Conservation (phyloP, 176 grass and related monocot genomes). For the Carex scoparia region DNA sequence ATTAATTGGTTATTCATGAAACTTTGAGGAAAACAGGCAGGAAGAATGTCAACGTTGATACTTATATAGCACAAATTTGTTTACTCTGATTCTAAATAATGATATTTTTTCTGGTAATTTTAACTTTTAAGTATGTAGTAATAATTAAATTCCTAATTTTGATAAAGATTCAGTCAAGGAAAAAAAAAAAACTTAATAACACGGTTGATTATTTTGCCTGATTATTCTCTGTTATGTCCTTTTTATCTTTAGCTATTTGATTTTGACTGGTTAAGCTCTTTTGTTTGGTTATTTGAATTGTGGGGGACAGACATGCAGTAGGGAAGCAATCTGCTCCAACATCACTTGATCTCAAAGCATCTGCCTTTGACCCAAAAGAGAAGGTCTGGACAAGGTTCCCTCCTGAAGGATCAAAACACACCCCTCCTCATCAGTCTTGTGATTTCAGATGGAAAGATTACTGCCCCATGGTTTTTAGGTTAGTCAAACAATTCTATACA, state of each 20-base stretch:
- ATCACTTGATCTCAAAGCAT: constrained; percentile 77
- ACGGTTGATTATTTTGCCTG: not conserved
- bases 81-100: not conserved
- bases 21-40: not conserved
- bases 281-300: not conserved
- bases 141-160: not conserved
- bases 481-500: constrained; percentile 26
- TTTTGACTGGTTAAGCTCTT: not conserved
- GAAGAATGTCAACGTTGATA: not conserved
- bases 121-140: not conserved
- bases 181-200: not conserved
- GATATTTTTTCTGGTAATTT: not conserved
- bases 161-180: not conserved
- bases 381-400: constrained; percentile 97
- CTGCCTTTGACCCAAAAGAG: constrained; percentile 87
- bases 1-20: not conserved
- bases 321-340: constrained; percentile 71
- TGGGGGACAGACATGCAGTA: constrained; percentile 61
- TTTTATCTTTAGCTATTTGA: not conserved
- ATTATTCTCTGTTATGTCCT: not conserved
- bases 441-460: constrained; percentile 99
- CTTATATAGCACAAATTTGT: not conserved
- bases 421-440: constrained; percentile 86
- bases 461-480: constrained; percentile 95
- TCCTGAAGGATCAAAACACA: constrained; percentile 89